Evolutionary conservation across 345 rosid species (phyloP).

Genomic region (Eucalyptus grandis): DNA sequence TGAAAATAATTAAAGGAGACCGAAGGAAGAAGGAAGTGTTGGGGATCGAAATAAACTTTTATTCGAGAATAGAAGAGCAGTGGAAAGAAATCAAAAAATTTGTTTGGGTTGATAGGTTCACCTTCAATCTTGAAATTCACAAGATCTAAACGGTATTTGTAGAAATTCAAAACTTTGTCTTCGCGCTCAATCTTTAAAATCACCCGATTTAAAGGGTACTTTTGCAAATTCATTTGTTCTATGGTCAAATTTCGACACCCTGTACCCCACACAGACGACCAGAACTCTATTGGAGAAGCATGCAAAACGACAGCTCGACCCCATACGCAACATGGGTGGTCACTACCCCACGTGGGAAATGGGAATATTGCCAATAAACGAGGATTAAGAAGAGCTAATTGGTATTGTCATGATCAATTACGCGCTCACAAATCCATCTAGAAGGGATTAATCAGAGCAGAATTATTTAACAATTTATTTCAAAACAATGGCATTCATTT

Average conservation of each 20-base stretch:
- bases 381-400: neutral
- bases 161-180: neutral
- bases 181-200: neutral
- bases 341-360: neutral
- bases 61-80: neutral
- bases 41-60: neutral
- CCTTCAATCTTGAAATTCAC: neutral
- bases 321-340: neutral
- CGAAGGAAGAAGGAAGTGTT: neutral
- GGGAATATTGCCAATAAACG: neutral
- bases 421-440: neutral
- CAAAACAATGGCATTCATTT: rapidly evolving
- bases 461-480: neutral
- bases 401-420: neutral
- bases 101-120: neutral
- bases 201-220: neutral
- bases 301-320: neutral
- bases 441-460: neutral
- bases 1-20: rapidly evolving
- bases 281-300: neutral
- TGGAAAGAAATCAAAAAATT: neutral
- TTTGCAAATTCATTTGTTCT: neutral
- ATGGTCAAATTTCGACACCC: neutral
- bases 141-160: neutral
- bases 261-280: neutral